Percentiles rank a stretch among this genome's conserved stretches.
Conservation (phyloP, 1,284 basidiomycete species). For the Fereydounia khargensis region DNA sequence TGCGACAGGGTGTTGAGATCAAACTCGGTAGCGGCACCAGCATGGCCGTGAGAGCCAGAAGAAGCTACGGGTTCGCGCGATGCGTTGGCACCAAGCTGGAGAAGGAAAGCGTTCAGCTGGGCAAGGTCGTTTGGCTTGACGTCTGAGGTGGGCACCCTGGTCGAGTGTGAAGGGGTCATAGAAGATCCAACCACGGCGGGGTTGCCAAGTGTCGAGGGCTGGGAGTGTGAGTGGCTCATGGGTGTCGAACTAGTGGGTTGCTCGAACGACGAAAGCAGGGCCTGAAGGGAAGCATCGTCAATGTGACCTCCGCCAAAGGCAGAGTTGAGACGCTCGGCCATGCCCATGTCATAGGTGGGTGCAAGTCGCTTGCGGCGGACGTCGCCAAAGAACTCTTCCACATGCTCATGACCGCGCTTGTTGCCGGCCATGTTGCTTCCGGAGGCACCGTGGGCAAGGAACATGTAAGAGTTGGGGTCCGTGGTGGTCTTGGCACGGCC, state of each 20-base stretch:
- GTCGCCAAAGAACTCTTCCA: conserved; percentile 49
- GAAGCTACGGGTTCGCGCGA: conserved; percentile 29
- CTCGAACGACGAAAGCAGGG: conserved; percentile 32
- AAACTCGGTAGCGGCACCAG: conserved; percentile 24
- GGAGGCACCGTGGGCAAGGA: conserved; percentile 37
- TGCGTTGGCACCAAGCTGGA: conserved; percentile 54
- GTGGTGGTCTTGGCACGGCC: conserved; percentile 27
- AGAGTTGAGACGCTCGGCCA: conserved; percentile 49
- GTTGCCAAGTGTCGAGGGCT: neutral
- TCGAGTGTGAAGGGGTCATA: no score
- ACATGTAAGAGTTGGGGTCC: conserved; percentile 45
- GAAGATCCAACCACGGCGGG: neutral
- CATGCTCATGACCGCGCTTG: conserved; percentile 44
- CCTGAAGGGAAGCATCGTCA: conserved; percentile 39
- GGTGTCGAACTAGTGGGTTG: conserved; percentile 2
- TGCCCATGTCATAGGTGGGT: conserved; percentile 48
- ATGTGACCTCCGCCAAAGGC: conserved; percentile 37
- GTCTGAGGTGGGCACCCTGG: no score
- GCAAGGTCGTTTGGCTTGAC: conserved; percentile 59
- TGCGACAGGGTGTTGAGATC: conserved; percentile 39
- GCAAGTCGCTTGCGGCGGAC: conserved; percentile 44
- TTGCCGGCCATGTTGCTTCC: conserved; percentile 28
- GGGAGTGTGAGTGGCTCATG: neutral
- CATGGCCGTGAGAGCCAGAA: no score
- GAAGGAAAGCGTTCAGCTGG: conserved; percentile 53